Base-by-base conservation (phyloP, 192 early-diverging fungal species). In the Funneliformis mosseae region DNA sequence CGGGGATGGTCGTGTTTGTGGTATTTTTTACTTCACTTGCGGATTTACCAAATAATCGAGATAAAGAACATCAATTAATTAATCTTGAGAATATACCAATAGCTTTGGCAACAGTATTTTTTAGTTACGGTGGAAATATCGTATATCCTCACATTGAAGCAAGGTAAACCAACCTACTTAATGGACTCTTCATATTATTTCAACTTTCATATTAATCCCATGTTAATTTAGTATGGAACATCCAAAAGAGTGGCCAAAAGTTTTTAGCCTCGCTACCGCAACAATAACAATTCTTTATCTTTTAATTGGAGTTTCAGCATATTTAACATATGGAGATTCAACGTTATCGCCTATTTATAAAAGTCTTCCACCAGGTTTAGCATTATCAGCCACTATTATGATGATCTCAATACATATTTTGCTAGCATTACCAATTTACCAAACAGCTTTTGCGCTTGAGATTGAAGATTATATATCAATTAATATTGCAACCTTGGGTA, bases 91-190 rank as follows among this genome's bases (percentile, higher is more conserved):
- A 88, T 67, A 88, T 94, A 64, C 91, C 92, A 2, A 81, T 88
- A 25, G 89, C 92, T 2, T 74, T 94, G 6, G 89, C 89, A 14
- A 90, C 91, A 16, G 88, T 94, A 55, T 88, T 86, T 27, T 93
- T 93, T 74, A 89, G 88, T 25, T 94, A 91, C 61, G 87, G 89
- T 43, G 93, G 93, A 42, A 94, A 93, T 80, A 89, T 91, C 42
- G 90, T 93, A 33, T 94, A 91, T 81, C 88, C 91, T 61, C 89
- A 94, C 71, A 89, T 93, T 5, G 91, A 94, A 80, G 84, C 86
- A 6, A 87, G 78, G 78, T 79, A 79, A 60, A 9, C 39, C 9
- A 38, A 71, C 12, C 16, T 25, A 10, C 59, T 16, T n/a, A 16
- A 61, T 61, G 59, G 0, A 28, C 38, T 10, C 11, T 18, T 70